Evolutionary conservation across 768 basidiomycete species (phyloP), one percentile per base, ranked within the genome.

Genomic region (Trametes coccinea): DNA sequence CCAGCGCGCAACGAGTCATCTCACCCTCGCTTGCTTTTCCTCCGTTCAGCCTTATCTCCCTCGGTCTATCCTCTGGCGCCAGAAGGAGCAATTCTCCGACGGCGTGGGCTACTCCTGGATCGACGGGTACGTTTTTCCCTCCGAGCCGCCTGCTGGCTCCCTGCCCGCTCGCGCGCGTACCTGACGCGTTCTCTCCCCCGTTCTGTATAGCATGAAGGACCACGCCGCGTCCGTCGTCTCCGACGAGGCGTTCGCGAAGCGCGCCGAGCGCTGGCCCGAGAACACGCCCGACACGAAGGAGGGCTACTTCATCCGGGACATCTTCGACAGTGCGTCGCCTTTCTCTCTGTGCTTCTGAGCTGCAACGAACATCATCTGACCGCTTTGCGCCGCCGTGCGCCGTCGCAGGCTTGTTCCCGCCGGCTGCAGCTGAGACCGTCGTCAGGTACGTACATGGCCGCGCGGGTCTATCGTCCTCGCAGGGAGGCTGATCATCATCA

Each of bases 51-150:
- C 93, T 1, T 99, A 98, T 77, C 86, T 99, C 53, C 97, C 97
- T 11, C 82, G 82, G 59, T 92, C 91, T 14, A 98, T 99, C 69
- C 81, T 99, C 44, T 99, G 97, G 97, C 84, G 97, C 59, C 97
- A 99, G 74, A 99, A 99, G 74, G 97, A 99, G 76, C 95, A 98
- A 70, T 99, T 99, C 79, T 98, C 95, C 2, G 97, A 99, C 70
- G 97, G 97, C 56, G 95, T 97, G 56, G 95, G 96, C 34, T 98
- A 97, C 76, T 95, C 94, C 34, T 98, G 96, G 95, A 98, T 98
- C 70, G 95, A 98, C 69, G 93, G 95, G 91, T 91, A 69, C 45
- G 82, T 61, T 22, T 0, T 22, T 27, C 9, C 14, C 39, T 31
- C 11, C 47, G 11, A 27, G 29, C 51, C 37, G 31, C 16, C 3